Conservation (phyloP, 495 filamentous ascomycete genomes). For the Emericellopsis terricola region DNA sequence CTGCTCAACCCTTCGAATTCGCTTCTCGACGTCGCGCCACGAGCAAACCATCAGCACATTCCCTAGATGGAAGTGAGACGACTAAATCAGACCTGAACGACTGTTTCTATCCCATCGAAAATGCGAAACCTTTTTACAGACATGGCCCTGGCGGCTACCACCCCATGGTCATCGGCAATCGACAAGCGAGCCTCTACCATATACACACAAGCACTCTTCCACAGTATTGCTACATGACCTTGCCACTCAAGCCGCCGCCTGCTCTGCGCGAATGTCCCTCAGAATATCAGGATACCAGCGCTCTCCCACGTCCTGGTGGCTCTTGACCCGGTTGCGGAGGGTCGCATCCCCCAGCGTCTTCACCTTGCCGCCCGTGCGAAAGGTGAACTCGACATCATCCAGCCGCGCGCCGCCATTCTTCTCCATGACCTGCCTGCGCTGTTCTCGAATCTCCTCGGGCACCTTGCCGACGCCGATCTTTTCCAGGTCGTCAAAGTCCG, state of each 20-base stretch:
- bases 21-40: not conserved
- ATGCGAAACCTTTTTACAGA: not conserved
- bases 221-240: too few relatives aligned
- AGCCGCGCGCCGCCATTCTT: slow-evolving; percentile 24
- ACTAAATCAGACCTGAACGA: not conserved
- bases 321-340: slow-evolving; percentile 70
- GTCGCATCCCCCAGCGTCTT: slow-evolving; percentile 67
- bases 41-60: not conserved
- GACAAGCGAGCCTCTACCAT: not conserved
- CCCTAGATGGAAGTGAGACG: not conserved
- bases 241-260: slow-evolving; percentile 21
- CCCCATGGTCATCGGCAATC: not conserved
- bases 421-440: slow-evolving; percentile 34
- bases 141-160: not conserved
- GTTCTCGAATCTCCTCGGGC: slow-evolving; percentile 41
- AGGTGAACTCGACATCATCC: slow-evolving; percentile 69
- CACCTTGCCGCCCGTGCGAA: slow-evolving; percentile 39
- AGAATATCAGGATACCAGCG: slow-evolving; percentile 67
- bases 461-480: slow-evolving; percentile 40
- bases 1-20: not conserved
- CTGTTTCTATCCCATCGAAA: not conserved
- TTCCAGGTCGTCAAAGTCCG: slow-evolving; percentile 55
- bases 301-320: slow-evolving; percentile 79
- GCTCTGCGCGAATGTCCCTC: slow-evolving; percentile 24
- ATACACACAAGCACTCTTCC: too few relatives aligned